Conservation (phyloP, 305 asterid species). For the Solanum hybrid region DNA sequence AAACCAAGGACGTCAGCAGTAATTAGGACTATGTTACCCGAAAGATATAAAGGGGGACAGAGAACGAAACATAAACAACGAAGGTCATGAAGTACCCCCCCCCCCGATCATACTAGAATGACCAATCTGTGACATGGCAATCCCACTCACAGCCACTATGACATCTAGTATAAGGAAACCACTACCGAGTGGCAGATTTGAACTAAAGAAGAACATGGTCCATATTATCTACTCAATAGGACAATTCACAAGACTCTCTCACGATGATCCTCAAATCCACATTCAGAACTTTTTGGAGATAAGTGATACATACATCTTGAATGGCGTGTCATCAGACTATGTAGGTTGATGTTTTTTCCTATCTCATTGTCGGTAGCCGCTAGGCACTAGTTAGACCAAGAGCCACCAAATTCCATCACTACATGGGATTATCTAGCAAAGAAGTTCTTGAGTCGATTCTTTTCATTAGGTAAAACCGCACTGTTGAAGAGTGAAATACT, state of each 20-base stretch:
- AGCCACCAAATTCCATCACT: background rate
- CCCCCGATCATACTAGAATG: background rate
- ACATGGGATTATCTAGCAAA: background rate
- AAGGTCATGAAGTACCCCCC: background rate
- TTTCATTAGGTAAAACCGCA: background rate
- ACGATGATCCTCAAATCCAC: background rate
- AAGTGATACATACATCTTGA: background rate
- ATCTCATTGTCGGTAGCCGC: background rate
- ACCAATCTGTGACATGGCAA: background rate
- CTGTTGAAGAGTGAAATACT: background rate
- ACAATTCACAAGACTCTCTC: background rate
- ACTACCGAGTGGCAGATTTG: background rate
- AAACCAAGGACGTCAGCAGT: background rate
- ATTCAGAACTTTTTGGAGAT: background rate
- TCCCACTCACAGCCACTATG: background rate
- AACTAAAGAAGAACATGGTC: too few relatives aligned
- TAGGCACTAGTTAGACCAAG: background rate
- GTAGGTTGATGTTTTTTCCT: too few relatives aligned
- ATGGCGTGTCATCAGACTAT: background rate
- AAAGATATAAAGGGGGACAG: background rate
- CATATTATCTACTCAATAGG: background rate
- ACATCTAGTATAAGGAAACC: background rate
- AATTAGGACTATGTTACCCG: background rate
- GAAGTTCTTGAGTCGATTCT: background rate
- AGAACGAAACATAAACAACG: background rate